Base-by-base conservation (phyloP, 768 basidiomycete species). In the Panus rudis region DNA sequence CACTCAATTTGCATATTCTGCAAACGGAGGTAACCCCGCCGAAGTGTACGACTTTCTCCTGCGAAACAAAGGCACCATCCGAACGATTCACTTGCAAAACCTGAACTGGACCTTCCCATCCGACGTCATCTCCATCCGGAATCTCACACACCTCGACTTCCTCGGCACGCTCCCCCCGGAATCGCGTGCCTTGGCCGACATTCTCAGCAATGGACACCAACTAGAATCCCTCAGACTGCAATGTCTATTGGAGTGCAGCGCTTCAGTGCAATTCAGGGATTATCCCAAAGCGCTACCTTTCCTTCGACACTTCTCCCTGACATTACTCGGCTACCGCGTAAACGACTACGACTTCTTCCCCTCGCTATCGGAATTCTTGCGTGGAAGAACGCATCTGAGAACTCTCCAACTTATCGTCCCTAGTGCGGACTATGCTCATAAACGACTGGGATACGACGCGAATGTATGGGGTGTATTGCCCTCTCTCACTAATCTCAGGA, bases 401-500 rank as follows among this genome's bases (percentile, higher is more conserved):
- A 73, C 73, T 0, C 68, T 84, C 20, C 64, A 70, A 33, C 65
- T 85, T 4, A 54, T 56, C 5, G 55, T 57, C 13, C 53, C 53
- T 20, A 50, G 45, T 35, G 52, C 53, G 12, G 62, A 64, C 17
- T 72, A 75, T 38, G 70, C 69, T 39, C 73, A 75, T 50, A 66
- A 65, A 47, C 65, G 70, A 6, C 68, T 79, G 8, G 84, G 84
- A 21, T 84, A 81, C 50, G 78, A 84, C 48, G 79, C 83, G 0
- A 73, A 78, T 1, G 68, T 78, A 6, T 85, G 81, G 83, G 82
- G 83, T 8, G 76, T 84, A 6, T 63, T 87, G 8, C 82, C 82
- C 0, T 71, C 71, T 4, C 59, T 87, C 20, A 59, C 63, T 14
- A 66, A 66, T 11, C 57, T 87, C 39, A 69, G 61, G n/a, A 70